Evolutionary conservation across 2,329 filamentous ascomycete species (phyloP).

Genomic region (Piedraia hortae): DNA sequence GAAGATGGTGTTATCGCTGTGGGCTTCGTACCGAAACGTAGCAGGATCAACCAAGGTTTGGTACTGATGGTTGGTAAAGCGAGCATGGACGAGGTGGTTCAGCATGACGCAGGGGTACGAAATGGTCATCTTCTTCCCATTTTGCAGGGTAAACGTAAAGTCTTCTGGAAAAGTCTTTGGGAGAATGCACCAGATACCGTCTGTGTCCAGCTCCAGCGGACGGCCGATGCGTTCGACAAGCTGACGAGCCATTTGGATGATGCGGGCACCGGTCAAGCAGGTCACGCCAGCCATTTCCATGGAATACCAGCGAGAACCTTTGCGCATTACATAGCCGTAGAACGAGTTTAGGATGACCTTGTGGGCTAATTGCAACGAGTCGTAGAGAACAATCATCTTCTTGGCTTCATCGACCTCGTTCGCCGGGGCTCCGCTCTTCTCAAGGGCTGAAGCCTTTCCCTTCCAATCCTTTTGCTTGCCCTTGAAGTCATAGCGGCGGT

Average conservation of each 20-base stretch:
- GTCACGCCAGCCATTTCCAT: constrained; percentile 99
- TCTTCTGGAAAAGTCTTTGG: constrained; percentile 92
- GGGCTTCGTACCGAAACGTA: constrained; percentile 76
- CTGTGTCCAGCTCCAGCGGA: constrained; percentile 82
- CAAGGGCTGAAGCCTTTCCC: constrained; percentile 69
- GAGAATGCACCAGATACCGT: constrained; percentile 99
- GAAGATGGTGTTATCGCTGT: constrained; percentile 97
- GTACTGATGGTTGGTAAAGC: constrained; percentile 94
- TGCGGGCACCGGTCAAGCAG: constrained; percentile 80
- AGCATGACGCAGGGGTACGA: constrained; percentile 98
- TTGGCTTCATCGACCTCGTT: constrained; percentile 75
- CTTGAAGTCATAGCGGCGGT: constrained; percentile 94
- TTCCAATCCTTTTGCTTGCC: constrained; percentile 97
- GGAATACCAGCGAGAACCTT: constrained; percentile 95
- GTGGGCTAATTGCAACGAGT: constrained; percentile 86
- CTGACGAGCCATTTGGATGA: constrained; percentile 86
- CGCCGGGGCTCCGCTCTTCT: constrained; percentile 48
- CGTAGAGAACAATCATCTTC: constrained; percentile 94
- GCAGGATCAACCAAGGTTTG: constrained; percentile 59
- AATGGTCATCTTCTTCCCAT: constrained; percentile 85
- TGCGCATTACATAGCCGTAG: constrained; percentile 98
- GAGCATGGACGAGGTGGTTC: constrained; percentile 83
- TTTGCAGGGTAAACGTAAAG: constrained; percentile 77
- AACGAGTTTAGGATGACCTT: constrained; percentile 99
- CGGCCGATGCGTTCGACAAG: constrained; percentile 81